Base-by-base conservation (phyloP, 208 protist genomes). In the Acanthamoeba lenticulata region DNA sequence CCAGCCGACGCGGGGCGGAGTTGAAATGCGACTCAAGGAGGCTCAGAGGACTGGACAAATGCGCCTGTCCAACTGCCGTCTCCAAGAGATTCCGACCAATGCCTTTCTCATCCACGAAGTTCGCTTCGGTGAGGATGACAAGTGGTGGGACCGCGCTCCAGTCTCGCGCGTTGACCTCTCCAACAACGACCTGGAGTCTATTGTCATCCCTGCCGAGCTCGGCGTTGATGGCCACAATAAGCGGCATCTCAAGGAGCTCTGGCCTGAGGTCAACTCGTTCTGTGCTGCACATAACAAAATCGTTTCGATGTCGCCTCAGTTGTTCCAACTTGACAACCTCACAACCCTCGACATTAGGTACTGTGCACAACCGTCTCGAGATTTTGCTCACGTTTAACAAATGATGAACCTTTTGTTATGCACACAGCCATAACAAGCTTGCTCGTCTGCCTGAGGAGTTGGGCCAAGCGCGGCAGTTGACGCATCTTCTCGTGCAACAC, bases 351-450 rank as follows among this genome's bases (percentile, higher is more conserved):
- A 79, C 69, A 29, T 79, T 9, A 79, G 69, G 69, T 79, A 60
- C 52, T 11, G 11, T n/a, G n/a, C n/a, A n/a, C n/a, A n/a, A n/a
- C n/a, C n/a, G n/a, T n/a, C n/a, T n/a, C n/a, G n/a, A n/a, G n/a
- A n/a, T n/a, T n/a, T n/a, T n/a, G n/a, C n/a, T n/a, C n/a, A n/a
- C n/a, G n/a, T n/a, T n/a, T n/a, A n/a, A n/a, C n/a, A n/a, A n/a
- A n/a, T n/a, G n/a, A n/a, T n/a, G n/a, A n/a, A n/a, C n/a, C n/a
- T n/a, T n/a, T n/a, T n/a, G n/a, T n/a, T n/a, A n/a, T n/a, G n/a
- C n/a, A n/a, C n/a, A n/a, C n/a, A 79, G 69, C 19, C 69, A 79
- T 44, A 89, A 89, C 49, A 62, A 62, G 29, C 38, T 89, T 21
- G 36, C 45, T 2, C 49, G 32, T 11, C 32, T 89, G n/a, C 79